Conservation (phyloP, 345 rosid species). For the Arabidopsis arenosa region DNA sequence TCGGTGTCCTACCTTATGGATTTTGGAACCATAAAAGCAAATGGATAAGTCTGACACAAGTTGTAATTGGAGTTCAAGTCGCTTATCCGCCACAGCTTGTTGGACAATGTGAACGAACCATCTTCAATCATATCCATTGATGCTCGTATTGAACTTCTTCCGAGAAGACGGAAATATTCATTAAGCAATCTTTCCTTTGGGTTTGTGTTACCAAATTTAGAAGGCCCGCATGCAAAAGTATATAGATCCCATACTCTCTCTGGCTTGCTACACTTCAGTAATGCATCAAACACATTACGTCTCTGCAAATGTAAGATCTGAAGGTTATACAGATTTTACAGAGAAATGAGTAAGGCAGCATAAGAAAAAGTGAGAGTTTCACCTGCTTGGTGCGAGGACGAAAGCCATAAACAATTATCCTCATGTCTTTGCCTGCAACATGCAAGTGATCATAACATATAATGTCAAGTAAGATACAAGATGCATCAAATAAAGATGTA, state of each 20-base stretch:
- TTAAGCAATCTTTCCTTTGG: conserved; percentile 88
- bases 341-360: conserved; percentile 11
- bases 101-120: conserved; percentile 69
- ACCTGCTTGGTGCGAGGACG: conserved; percentile 94
- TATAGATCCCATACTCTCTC: conserved; percentile 83
- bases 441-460: conserved; percentile 9
- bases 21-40: conserved; percentile 89
- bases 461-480: conserved; percentile 7
- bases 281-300: conserved; percentile 69
- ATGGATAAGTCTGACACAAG: conserved; percentile 85
- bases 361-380: conserved; percentile 11
- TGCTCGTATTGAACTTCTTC: conserved; percentile 61
- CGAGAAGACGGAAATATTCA: conserved; percentile 95
- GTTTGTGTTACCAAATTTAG: conserved; percentile 65
- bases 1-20: conserved; percentile 61
- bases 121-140: conserved; percentile 78
- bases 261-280: conserved; percentile 70
- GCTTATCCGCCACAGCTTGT: conserved; percentile 89
- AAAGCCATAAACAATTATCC: conserved; percentile 87
- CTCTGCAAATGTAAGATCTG: conserved; percentile 57
- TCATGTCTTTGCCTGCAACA: conserved; percentile 94
- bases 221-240: conserved; percentile 81
- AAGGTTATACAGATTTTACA: conserved; percentile 9
- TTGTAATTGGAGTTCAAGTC: conserved; percentile 70
- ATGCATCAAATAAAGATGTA: conserved; percentile 3